These are phyloP conservation scores for Oenanthe sinensis DNA, from an alignment of 129 eudicot species.

Conservation along the genomic window DNA sequence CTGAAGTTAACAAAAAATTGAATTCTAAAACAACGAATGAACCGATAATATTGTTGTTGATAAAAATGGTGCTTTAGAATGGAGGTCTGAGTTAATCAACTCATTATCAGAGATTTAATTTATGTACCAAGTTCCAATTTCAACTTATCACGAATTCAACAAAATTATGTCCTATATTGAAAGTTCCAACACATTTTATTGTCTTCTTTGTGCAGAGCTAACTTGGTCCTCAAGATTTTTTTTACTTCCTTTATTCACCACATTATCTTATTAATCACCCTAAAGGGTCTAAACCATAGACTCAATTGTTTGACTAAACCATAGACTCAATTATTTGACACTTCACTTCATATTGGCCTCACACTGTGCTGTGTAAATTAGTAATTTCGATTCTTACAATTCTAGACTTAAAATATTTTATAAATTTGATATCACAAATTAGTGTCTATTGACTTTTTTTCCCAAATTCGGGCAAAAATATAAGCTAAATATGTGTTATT, in stretches of 20 bases:
- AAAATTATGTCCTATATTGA: not conserved
- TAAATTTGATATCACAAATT: not conserved
- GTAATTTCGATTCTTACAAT: not conserved
- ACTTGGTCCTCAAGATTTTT: not conserved
- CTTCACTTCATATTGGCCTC: not conserved
- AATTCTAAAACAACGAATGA: not conserved
- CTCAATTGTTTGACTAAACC: not conserved
- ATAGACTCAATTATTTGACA: not conserved
- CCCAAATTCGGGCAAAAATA: not conserved
- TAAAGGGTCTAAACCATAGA: too few relatives aligned
- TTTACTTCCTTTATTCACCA: not conserved
- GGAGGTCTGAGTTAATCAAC: not conserved
- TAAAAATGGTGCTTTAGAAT: not conserved
- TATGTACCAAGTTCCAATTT: not conserved
- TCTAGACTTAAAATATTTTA: not conserved
- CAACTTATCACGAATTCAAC: not conserved
- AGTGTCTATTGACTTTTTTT: too few relatives aligned
- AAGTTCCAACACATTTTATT: not conserved
- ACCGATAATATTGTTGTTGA: not conserved
- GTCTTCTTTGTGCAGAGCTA: not conserved
- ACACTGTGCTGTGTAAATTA: not conserved
- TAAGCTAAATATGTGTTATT: not conserved
- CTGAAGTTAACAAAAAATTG: not conserved
- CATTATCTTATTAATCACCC: not conserved
- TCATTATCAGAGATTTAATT: not conserved